phyloP scores from a whole-genome alignment of 1,284 basidiomycete species.

The Takashimella koratensis region DNA sequence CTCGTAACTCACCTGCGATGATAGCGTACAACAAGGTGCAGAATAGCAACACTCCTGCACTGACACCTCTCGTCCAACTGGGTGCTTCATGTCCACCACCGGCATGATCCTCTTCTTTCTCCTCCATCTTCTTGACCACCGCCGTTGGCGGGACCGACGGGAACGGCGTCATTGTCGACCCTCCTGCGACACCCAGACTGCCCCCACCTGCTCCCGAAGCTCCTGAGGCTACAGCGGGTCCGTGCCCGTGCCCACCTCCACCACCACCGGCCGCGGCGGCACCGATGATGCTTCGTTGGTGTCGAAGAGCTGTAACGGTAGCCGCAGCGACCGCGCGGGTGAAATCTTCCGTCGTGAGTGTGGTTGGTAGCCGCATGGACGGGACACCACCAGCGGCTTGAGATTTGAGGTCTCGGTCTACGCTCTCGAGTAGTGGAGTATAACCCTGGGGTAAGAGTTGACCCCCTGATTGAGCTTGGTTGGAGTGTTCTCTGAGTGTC shows the following conservation, averaged over 20 bases:
- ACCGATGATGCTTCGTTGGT: slow-evolving; percentile 52
- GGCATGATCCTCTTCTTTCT: slow-evolving; percentile 54
- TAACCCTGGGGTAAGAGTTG: slow-evolving; percentile 40
- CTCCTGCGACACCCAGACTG: neutral
- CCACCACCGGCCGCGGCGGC: neutral
- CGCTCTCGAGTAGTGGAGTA: slow-evolving; percentile 71
- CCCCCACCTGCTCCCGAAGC: neutral
- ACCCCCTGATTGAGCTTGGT: neutral
- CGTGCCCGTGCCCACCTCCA: neutral
- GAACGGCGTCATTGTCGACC: neutral
- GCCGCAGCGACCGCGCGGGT: slow-evolving; percentile 85
- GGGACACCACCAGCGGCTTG: slow-evolving; percentile 40
- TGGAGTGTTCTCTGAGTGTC: neutral
- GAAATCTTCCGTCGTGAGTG: slow-evolving; percentile 78
- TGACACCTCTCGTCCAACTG: slow-evolving; percentile 83
- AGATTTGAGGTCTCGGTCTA: slow-evolving; percentile 23
- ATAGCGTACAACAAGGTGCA: slow-evolving; percentile 93
- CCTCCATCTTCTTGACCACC: slow-evolving; percentile 8
- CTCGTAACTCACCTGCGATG: slow-evolving; percentile 72
- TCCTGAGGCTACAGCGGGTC: neutral
- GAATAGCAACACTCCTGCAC: slow-evolving; percentile 76
- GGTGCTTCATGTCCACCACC: slow-evolving; percentile 91
- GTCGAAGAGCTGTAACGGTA: slow-evolving; percentile 76
- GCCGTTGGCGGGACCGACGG: neutral
- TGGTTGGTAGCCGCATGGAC: slow-evolving; percentile 60